Percentiles rank a stretch among this genome's conserved stretches.
phyloP scores from a whole-genome alignment of 306 rosid species.

The Leucaena leucocephala region DNA sequence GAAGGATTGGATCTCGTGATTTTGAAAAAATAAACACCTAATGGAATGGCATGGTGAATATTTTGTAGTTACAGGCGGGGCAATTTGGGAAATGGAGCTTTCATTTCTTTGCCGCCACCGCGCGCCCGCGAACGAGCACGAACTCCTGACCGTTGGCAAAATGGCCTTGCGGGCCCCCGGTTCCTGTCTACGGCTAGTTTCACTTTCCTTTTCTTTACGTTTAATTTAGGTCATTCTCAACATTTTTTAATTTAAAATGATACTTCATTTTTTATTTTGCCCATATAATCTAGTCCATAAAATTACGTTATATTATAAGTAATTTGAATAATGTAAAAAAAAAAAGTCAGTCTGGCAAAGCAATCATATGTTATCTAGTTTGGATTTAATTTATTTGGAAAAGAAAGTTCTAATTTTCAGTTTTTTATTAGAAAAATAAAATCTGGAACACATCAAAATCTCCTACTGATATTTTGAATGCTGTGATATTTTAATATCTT shows the following conservation, averaged over 20 bases:
- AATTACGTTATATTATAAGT: no score
- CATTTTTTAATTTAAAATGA: background rate
- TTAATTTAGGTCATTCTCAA: background rate
- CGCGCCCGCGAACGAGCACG: background rate
- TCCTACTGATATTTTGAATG: background rate
- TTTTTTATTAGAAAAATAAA: no score
- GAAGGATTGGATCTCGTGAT: background rate
- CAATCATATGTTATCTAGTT: no score
- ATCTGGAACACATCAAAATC: background rate
- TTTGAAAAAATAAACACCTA: no score
- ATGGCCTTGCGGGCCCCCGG: background rate
- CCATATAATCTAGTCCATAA: background rate
- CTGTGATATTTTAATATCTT: no score
- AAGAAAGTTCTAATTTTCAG: background rate
- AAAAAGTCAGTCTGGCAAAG: no score
- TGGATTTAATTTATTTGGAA: background rate
- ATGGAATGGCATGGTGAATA: background rate
- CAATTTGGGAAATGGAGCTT: background rate
- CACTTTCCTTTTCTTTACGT: background rate
- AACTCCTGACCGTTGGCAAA: background rate
- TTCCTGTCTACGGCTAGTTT: background rate
- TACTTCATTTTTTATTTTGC: background rate
- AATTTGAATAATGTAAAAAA: background rate
- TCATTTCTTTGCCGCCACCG: background rate
- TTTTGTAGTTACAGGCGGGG: background rate